Evolutionary conservation across 257 asterid genomes (phyloP), one percentile per base, ranked within the genome.

Genomic region (Coffea eugenioides): DNA sequence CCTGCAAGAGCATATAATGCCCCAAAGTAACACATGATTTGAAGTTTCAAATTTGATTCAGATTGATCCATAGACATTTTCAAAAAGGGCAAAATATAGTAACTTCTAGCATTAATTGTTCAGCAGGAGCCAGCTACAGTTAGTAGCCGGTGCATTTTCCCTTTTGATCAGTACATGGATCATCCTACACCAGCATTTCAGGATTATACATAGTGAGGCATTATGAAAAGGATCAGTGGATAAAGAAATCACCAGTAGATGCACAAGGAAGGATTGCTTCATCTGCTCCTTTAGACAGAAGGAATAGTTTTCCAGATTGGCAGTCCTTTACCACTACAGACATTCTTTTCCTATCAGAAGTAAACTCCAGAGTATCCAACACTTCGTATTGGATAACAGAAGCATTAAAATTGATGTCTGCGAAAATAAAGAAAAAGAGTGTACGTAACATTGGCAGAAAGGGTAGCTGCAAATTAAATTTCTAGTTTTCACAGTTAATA

Each of bases 261-360:
- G 95, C 88, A 86, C 48, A 90, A 77, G 99, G 97, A 84, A 95
- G 89, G 84, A 95, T 92, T 70, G 96, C 84, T 88, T 95, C 99
- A 83, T 95, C 98, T 77, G 99, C 99, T 85, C 99, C 99, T 88
- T 95, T 95, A 15, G 99, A 92, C 78, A 95, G 79, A 78, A 95
- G 97, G 82, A 84, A 78, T 48, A 88, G 77, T 81, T 92, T 89
- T 79, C 97, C 98, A 81, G 83, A 89, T 82, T 82, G 90, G 76
- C 85, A 86, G 82, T 90, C 97, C 86, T 86, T 95, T 70, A 91
- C 92, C 73, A 95, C 98, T 36, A 95, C 92, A 75, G 99, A 95
- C 99, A 95, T 95, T 85, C 90, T 89, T 91, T 95, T 95, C 84
- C 99, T 87, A 84, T 95, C 99, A 77, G 99, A 93, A 74, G 99